phyloP scores from a whole-genome alignment of 2,329 filamentous ascomycete genomes.

The Huntiella savannae region DNA sequence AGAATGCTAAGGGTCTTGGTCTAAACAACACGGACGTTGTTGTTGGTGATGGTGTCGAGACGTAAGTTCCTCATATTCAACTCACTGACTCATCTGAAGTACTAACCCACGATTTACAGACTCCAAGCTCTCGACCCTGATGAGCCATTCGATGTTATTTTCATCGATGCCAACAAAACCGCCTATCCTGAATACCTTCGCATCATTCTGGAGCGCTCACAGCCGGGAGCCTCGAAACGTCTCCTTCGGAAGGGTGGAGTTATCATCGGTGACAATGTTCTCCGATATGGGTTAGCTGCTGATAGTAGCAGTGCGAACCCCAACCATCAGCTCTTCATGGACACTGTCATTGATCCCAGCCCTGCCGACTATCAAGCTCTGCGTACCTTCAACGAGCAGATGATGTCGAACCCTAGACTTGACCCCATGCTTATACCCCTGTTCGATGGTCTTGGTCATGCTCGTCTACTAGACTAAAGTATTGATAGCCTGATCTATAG shows the following conservation, averaged over 20 bases:
- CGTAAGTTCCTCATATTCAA: not conserved
- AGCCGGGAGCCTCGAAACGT: constrained; percentile 19
- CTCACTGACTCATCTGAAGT: not conserved
- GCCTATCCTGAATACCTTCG: constrained; percentile 30
- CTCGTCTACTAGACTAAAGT: constrained; percentile 19
- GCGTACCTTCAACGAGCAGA: constrained; percentile 13
- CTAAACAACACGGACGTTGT: constrained; percentile 6
- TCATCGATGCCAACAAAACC: constrained; percentile 34
- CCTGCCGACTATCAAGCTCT: constrained; percentile 12
- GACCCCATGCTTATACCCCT: constrained; percentile 24
- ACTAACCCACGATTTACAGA: constrained; percentile 12
- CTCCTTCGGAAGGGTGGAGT: constrained; percentile 30
- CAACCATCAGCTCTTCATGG: constrained; percentile 11
- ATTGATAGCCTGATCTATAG: not conserved
- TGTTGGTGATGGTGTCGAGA: constrained; percentile 2
- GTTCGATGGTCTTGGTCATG: constrained; percentile 24
- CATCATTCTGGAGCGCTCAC: constrained; percentile 25
- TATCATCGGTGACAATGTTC: constrained; percentile 35
- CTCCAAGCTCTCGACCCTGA: constrained; percentile 18
- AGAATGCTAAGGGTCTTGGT: not conserved
- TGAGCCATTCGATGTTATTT: constrained; percentile 33
- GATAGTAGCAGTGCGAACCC: constrained; percentile 22
- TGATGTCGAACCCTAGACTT: constrained; percentile 17
- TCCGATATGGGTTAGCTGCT: constrained; percentile 29
- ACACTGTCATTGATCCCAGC: constrained; percentile 2